phyloP scores from a whole-genome alignment of 805 yeast genomes.

The Wickerhamomyces subpelliculosus region DNA sequence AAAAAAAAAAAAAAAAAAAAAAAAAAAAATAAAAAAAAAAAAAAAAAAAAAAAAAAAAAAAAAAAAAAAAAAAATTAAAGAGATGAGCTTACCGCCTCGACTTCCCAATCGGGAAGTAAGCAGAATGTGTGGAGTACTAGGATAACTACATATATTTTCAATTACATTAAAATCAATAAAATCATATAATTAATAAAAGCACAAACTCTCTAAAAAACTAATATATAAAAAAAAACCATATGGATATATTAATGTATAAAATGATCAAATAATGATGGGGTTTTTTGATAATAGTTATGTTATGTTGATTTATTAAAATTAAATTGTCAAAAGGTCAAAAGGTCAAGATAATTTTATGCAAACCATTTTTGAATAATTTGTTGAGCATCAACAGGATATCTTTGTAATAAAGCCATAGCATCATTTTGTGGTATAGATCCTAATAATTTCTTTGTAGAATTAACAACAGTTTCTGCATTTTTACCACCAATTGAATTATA shows the following conservation, averaged over 20 bases:
- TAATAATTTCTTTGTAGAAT: conserved; percentile 56
- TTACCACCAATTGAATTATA: conserved; percentile 61
- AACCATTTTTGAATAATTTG: conserved; percentile 58
- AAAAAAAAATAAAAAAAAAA: not conserved
- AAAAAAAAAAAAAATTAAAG: conserved; percentile 3
- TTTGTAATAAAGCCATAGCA: conserved; percentile 56
- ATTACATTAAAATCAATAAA: not conserved
- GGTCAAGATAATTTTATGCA: conserved; percentile 22
- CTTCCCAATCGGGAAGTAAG: not conserved
- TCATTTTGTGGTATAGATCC: conserved; percentile 61
- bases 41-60: not conserved
- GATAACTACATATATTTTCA: not conserved
- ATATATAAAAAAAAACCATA: no score
- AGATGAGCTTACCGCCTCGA: conserved; percentile 1
- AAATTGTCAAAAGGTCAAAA: not conserved
- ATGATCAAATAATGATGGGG: no score
- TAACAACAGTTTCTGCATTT: conserved; percentile 59
- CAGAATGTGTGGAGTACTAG: not conserved
- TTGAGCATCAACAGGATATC: conserved; percentile 55
- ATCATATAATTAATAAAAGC: not conserved
- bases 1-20: not conserved
- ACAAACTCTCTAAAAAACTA: no score
- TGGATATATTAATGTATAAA: no score
- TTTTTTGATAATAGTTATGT: no score
- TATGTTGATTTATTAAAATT: no score